Percentiles rank a stretch among this genome's conserved stretches.
These are phyloP conservation scores for Chlorella sorokiniana DNA, from an alignment of 139 green algal genomes.

Conservation along the genomic window DNA sequence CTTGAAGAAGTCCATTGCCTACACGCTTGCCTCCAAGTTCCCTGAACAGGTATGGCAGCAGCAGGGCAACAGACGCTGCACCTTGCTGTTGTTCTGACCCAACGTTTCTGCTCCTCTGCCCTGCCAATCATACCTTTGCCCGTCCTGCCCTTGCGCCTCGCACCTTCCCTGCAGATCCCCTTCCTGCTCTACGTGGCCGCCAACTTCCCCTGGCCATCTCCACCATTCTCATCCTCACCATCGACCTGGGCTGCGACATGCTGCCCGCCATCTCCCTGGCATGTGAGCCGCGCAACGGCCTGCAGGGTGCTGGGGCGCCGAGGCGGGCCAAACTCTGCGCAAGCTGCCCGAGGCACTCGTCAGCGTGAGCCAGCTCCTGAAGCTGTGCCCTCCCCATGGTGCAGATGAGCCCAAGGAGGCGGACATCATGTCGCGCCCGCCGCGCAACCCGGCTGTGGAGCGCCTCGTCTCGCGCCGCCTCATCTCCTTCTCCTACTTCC, in stretches of 20 bases:
- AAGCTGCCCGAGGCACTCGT: neutral
- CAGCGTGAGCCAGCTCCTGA: too few species aligned
- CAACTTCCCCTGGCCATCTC: slow-evolving; percentile 76
- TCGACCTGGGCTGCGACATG: slow-evolving; percentile 84
- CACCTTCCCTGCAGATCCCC: slow-evolving; percentile 38
- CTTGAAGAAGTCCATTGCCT: slow-evolving; percentile 86
- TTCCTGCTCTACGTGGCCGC: slow-evolving; percentile 73
- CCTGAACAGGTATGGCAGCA: slow-evolving; percentile 60
- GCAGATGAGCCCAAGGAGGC: slow-evolving; percentile 73
- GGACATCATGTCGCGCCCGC: slow-evolving; percentile 81
- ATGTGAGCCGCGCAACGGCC: slow-evolving; percentile 32
- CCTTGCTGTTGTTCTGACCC: neutral
- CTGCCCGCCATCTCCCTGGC: slow-evolving; percentile 85
- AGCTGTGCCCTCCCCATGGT: neutral
- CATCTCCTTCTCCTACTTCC: slow-evolving; percentile 80
- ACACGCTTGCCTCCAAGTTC: slow-evolving; percentile 80
- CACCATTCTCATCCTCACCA: slow-evolving; percentile 81
- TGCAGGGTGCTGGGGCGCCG: neutral
- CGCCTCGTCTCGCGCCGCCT: slow-evolving; percentile 66
- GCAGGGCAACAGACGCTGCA: neutral
- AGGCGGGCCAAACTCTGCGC: neutral
- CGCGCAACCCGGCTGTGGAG: slow-evolving; percentile 65
- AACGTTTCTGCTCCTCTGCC: neutral
- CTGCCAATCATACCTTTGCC: neutral
- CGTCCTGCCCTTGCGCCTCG: neutral